Evolutionary conservation across 768 basidiomycete genomes (phyloP).

Genomic region (Lactarius sanguifluus): DNA sequence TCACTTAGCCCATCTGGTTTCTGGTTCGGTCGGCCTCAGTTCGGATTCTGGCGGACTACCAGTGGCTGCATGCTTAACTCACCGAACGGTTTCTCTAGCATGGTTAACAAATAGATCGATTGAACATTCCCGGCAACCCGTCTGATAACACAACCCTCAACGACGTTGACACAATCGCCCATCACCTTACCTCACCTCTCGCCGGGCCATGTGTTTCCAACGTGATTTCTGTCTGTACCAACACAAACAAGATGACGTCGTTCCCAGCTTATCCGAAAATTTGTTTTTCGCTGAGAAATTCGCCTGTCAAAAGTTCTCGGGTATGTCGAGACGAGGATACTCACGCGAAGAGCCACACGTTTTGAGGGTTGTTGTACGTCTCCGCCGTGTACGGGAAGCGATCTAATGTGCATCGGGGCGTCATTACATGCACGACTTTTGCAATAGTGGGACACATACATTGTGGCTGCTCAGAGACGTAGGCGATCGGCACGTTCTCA

Average conservation of each 20-base stretch:
- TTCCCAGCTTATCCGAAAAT: background rate
- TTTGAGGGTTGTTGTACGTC: slow-evolving; percentile 28
- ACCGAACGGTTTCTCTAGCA: too few species aligned
- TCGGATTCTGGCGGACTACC: too few species aligned
- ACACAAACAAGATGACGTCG: background rate
- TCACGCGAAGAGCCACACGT: slow-evolving; percentile 25
- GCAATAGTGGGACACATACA: slow-evolving; percentile 23
- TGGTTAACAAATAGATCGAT: background rate
- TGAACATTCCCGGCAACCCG: background rate
- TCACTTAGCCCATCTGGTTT: too few species aligned
- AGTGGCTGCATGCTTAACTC: too few species aligned
- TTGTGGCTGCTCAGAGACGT: slow-evolving; percentile 36
- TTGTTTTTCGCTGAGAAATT: background rate
- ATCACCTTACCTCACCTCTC: too few species aligned
- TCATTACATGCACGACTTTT: background rate
- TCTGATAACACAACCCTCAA: background rate
- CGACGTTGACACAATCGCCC: too few species aligned
- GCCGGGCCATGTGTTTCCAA: too few species aligned
- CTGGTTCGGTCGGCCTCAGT: too few species aligned
- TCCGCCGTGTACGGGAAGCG: slow-evolving; percentile 23
- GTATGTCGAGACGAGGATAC: background rate
- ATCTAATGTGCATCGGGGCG: background rate
- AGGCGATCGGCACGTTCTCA: slow-evolving; percentile 36
- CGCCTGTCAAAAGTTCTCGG: background rate
- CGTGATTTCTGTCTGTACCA: background rate